These are phyloP conservation scores for Solanum acaule DNA, from an alignment of 257 asterid species.

Conservation along the genomic window DNA sequence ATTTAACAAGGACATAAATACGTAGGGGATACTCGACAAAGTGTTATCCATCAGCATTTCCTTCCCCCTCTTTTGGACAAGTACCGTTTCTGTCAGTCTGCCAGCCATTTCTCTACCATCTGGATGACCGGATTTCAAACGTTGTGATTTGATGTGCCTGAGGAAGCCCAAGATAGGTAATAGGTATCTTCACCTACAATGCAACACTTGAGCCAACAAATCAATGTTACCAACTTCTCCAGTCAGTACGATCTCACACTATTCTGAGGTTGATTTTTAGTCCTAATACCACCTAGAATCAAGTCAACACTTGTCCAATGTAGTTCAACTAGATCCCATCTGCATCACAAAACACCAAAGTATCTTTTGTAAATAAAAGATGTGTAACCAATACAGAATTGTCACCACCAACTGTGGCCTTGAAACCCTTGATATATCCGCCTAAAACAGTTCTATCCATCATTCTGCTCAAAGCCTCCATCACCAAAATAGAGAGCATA, in stretches of 20 bases:
- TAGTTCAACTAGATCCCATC: not conserved
- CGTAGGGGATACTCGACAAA: not conserved
- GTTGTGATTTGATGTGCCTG: not conserved
- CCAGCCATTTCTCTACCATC: not conserved
- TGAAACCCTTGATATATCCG: not conserved
- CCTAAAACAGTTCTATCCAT: not conserved
- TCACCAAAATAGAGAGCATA: not conserved
- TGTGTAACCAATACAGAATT: not conserved
- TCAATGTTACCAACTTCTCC: not conserved
- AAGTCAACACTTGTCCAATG: not conserved
- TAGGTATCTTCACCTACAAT: not conserved
- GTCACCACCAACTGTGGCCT: not conserved
- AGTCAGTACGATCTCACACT: not conserved
- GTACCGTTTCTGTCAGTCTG: not conserved
- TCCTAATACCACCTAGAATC: not conserved
- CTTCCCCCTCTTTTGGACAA: not conserved
- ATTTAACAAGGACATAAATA: not conserved
- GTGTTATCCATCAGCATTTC: not conserved
- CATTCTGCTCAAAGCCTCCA: not conserved
- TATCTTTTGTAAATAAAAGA: no score
- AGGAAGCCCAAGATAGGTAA: not conserved
- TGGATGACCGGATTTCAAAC: not conserved
- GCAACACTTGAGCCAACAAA: not conserved
- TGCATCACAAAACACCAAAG: not conserved
- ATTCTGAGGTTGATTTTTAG: not conserved